Base-by-base conservation (phyloP, 352 stramenopile species). In the Pythium brachiatum region DNA sequence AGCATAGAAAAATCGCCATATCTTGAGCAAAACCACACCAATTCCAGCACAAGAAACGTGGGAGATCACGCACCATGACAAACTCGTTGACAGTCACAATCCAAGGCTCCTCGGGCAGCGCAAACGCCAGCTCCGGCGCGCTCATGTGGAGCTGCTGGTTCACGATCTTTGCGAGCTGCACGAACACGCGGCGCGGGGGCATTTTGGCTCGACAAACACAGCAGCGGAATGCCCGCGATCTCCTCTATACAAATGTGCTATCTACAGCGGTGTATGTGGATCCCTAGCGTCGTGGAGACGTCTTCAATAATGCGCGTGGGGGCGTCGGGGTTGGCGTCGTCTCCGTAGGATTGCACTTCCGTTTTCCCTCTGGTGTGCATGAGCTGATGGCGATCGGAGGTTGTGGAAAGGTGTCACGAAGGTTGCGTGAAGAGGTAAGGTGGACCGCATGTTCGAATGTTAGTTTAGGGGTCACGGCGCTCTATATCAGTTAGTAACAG, bases 11-110 rank as follows among this genome's bases (percentile, higher is more conserved):
- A 60, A 26, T 34, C 15, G 38, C 47, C 16, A 43, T 32, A 50
- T 12, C 16, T 6, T 43, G 12, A 43, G 36, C 12, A 20, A 43
- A 43, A 43, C 11, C 12, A 38, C 31, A 9, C 1, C 31, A 38
- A 38, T 9, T 38, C 2, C 31, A 7, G 6, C 15, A 12, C 8
- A n/a, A 57, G 1, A 41, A 23, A n/a, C 39, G 34, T 2, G 23
- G 56, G 9, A 48, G 23, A 25, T 21, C 31, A 53, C 44, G 29
- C 51, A 92, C 83, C 83, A 89, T 90, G 71, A 92, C 70, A 60
- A 89, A 88, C 70, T 92, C 83, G 57, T 92, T 92, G 51, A 92
- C 75, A n/a, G 85, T 73, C 3, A 62, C 54, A 38, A 75, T 61
- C 83, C 83, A 90, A 20, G 80, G 74, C 62, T 89, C 81, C 18